Evolutionary conservation across 192 early-diverging fungal species (phyloP), one percentile per base, ranked within the genome.

Genomic region (Umbelopsis sp.): DNA sequence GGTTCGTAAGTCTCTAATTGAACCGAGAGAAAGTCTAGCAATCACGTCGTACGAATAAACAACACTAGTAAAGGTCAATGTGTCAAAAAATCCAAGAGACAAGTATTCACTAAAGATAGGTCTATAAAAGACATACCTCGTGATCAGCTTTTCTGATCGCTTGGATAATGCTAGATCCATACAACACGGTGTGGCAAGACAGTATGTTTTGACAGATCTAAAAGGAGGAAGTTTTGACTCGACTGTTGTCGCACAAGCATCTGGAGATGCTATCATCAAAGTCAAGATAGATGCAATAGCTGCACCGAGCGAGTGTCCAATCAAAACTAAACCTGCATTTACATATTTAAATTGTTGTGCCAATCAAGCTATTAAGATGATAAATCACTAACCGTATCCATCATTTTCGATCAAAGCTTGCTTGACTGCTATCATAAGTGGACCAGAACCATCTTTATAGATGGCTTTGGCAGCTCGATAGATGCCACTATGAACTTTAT

Each of bases 241-340:
- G 23, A 73, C 55, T 3, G 82, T 78, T 8, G 84, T 85, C 23
- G 75, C 50, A 5, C 82, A 72, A 2, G 80, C 80, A 2, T 69
- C 80, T 7, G 80, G 82, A 11, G 76, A 74, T 10, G 82, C 82
- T 66, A 76, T 72, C 37, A 85, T 68, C 41, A 77, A 71, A 18
- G 80, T 75, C 50, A 85, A 64, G 30, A 85, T 53, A 41, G 78
- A 78, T 15, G 81, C 80, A 61, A 85, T 78, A n/a, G 80, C 84
- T 1, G 84, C 84, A 11, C 84, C 84, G n/a, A 85, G 68, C 0
- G 80, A 81, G 69, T 85, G 84, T 5, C 84, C 84, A 18, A 83
- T 75, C 55, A 85, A 52, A 9, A 81, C 67, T 21, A 85, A 45
- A 15, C 55, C 55, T 61, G 18, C 4, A 49, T 0, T 4, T 6